phyloP scores from a whole-genome alignment of 805 yeast species.

The Candida coquimbonensis region DNA sequence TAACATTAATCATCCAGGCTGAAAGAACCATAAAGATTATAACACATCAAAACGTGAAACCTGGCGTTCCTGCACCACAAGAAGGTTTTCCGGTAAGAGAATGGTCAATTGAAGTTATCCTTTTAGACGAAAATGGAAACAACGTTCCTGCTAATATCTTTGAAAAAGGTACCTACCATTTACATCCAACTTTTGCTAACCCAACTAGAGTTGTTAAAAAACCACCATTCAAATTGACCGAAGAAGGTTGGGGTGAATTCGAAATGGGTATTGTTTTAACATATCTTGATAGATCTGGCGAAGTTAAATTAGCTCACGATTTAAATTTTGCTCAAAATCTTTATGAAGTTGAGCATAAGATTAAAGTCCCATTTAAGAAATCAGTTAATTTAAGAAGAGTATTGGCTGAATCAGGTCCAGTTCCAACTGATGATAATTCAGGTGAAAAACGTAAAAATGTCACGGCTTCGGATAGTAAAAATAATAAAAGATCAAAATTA shows the following conservation, averaged over 20 bases:
- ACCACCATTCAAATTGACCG: slow-evolving; percentile 81
- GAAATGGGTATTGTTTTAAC: slow-evolving; percentile 78
- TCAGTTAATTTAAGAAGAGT: slow-evolving; percentile 56
- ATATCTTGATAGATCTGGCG: slow-evolving; percentile 81
- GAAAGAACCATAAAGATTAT: slow-evolving; percentile 85
- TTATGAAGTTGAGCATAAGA: slow-evolving; percentile 70
- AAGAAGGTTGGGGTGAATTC: slow-evolving; percentile 98
- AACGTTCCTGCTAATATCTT: slow-evolving; percentile 82
- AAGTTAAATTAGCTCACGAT: slow-evolving; percentile 80
- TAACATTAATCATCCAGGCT: slow-evolving; percentile 27
- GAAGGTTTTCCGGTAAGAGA: slow-evolving; percentile 91
- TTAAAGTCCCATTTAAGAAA: slow-evolving; percentile 70
- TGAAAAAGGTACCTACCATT: slow-evolving; percentile 86
- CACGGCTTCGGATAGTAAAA: slow-evolving; percentile 16
- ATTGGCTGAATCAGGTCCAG: slow-evolving; percentile 75
- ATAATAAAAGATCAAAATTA: slow-evolving; percentile 21
- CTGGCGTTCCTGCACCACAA: slow-evolving; percentile 77
- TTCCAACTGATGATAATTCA: slow-evolving; percentile 36
- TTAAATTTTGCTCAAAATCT: slow-evolving; percentile 75
- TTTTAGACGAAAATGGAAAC: slow-evolving; percentile 74
- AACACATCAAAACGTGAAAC: slow-evolving; percentile 76
- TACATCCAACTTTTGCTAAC: slow-evolving; percentile 92
- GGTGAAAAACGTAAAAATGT: slow-evolving; percentile 34
- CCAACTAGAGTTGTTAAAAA: slow-evolving; percentile 77
- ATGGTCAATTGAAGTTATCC: slow-evolving; percentile 76